Evolutionary conservation across 352 stramenopile species (phyloP).

Genomic region (Phytophthora cryptogea): DNA sequence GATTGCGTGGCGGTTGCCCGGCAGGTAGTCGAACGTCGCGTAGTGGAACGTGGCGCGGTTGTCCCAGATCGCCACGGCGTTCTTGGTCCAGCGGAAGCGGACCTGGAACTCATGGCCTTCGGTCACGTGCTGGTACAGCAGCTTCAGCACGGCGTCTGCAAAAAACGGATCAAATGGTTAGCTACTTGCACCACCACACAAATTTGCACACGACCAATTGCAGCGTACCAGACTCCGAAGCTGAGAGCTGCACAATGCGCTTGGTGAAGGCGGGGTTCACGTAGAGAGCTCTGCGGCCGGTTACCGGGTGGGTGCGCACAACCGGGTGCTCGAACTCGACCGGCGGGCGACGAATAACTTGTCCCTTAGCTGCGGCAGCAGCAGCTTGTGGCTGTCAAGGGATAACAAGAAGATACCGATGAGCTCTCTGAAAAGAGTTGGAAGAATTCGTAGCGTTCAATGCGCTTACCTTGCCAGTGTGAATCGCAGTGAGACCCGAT

Average conservation of each 20-base stretch:
- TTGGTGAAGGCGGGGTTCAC: slow-evolving; percentile 48
- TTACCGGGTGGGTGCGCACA: slow-evolving; percentile 42
- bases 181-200: background rate
- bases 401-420: background rate
- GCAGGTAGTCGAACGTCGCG: slow-evolving; percentile 30
- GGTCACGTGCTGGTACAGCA: slow-evolving; percentile 25
- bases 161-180: background rate
- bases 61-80: slow-evolving; percentile 32
- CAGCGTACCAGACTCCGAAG: slow-evolving; percentile 36
- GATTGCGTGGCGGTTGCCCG: slow-evolving; percentile 26
- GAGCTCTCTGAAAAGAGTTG: background rate
- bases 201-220: background rate
- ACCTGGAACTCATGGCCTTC: slow-evolving; percentile 29
- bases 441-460: no score
- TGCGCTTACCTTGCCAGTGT: slow-evolving; percentile 39
- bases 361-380: slow-evolving; percentile 17
- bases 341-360: slow-evolving; percentile 33
- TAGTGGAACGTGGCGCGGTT: slow-evolving; percentile 31
- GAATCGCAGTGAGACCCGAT: slow-evolving; percentile 44
- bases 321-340: slow-evolving; percentile 46
- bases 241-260: slow-evolving; percentile 44
- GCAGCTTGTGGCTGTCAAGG: slow-evolving; percentile 17
- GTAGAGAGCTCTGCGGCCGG: slow-evolving; percentile 29
- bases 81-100: slow-evolving; percentile 33
- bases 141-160: slow-evolving; percentile 23